Evolutionary conservation across 371 early-diverging fungal species (phyloP), one percentile per base, ranked within the genome.

Genomic region (Batkoa obscura): DNA sequence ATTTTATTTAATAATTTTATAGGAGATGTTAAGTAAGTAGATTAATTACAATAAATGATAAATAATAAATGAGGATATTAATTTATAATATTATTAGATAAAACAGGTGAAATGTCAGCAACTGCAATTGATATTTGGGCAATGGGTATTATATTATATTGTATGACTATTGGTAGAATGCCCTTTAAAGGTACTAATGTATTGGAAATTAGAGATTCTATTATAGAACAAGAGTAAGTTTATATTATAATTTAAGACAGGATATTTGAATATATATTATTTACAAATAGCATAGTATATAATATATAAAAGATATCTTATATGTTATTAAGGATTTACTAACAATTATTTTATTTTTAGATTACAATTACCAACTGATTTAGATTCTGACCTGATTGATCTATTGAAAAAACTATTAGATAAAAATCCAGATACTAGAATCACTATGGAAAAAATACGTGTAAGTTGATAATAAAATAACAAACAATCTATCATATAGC

Each of bases 81-180:
- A 15, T 9, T 48, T 32, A 9, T 48, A 48, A 15, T 15, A 6
- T 6, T 13, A 17, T 17, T 62, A 43, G 72, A 65, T 34, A 56
- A 53, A 55, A 72, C 68, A n/a, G 69, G 66, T 3, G 73, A 74
- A 30, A 70, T 79, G 1, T 82, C 84, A 9, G 86, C 83, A 12
- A 79, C 73, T 57, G 81, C 90, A 0, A 75, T 90, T 0, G 99
- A 99, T 72, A 76, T 99, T 17, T 99, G 99, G 99, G 90, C 98
- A 3, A 83, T 99, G 75, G 99, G 99, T 2, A 87, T 98, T 1
- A 93, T 97, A 1, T 70, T 99, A 31, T 99, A 87, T 66, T 88
- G 88, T 62, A 69, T 98, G 64, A 66, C 81, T 5, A 85, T 77
- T 61, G 98, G 99, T 1, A 63, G 66, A 4, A 70, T 98, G 43